Evolutionary conservation across 306 rosid genomes (phyloP), one percentile per base, ranked within the genome.

Genomic region (Cicer arietinum): DNA sequence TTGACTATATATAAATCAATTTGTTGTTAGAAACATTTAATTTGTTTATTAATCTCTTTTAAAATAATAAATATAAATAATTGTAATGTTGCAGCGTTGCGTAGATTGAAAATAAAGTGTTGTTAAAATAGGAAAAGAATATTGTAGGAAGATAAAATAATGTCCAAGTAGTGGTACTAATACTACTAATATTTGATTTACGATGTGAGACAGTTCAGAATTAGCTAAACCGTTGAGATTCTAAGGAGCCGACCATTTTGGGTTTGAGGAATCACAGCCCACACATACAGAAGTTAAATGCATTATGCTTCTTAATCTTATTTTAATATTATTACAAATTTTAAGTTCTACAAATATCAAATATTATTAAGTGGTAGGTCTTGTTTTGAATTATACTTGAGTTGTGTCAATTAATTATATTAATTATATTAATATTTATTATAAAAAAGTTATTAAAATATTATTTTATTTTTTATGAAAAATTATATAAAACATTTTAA

Each of bases 181-280:
- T 50, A 62, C 25, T 22, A 22, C 25, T 22, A 22, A 22, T 63
- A 78, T 41, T 81, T 25, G 64, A 52, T 73, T 46, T 43, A 65
- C 60, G 75, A 70, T 63, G n/a, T 12, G 82, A 67, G 80, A 83
- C 84, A 83, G 90, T 86, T 84, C 84, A 79, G 71, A 54, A 79
- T 82, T 80, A 73, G 80, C 69, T 37, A 44, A 82, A 78, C 89
- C 79, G 88, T 88, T 86, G 87, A 83, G 91, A 88, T 88, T 86
- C 82, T 77, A 13, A 66, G 75, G 64, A 84, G 82, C 90, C 85
- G 74, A 87, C 89, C 81, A 77, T 75, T 62, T 85, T 58, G 86
- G 89, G 86, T 90, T 56, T 79, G 83, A 67, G 79, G 88, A 75
- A 84, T 83, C 92, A 88, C 89, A 92, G 86, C 91, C 79, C 77